phyloP scores from a whole-genome alignment of 495 filamentous ascomycete species.

The Neurospora terricola region DNA sequence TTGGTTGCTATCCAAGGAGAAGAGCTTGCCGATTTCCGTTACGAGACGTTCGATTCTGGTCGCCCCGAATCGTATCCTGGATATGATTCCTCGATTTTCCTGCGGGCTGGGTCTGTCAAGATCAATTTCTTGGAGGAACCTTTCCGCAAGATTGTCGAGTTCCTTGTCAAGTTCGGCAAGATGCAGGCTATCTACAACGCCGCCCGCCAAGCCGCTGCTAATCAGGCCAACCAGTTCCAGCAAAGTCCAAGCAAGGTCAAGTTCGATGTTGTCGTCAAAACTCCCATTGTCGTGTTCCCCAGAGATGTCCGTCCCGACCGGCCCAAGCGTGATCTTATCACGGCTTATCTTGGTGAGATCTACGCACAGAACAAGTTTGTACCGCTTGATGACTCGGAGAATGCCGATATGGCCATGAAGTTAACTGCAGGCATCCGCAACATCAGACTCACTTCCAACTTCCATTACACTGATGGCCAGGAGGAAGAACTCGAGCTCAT shows the following conservation, averaged over 20 bases:
- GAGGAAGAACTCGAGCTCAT: slow-evolving; percentile 90
- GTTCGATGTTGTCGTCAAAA: slow-evolving; percentile 87
- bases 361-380: slow-evolving; percentile 91
- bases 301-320: slow-evolving; percentile 51
- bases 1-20: slow-evolving; percentile 90
- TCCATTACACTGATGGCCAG: slow-evolving; percentile 63
- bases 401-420: slow-evolving; percentile 70
- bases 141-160: slow-evolving; percentile 96
- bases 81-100: slow-evolving; percentile 84
- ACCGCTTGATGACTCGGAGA: slow-evolving; percentile 61
- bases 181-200: slow-evolving; percentile 99
- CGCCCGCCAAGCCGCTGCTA: slow-evolving; percentile 87
- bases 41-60: slow-evolving; percentile 83
- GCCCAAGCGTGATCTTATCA: slow-evolving; percentile 64
- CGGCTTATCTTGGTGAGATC: slow-evolving; percentile 91
- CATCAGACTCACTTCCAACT: slow-evolving; percentile 78
- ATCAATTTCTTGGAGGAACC: slow-evolving; percentile 94
- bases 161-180: slow-evolving; percentile 94
- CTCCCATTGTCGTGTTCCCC: slow-evolving; percentile 92
- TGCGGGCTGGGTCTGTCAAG: slow-evolving; percentile 88
- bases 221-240: slow-evolving; percentile 86
- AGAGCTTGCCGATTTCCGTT: slow-evolving; percentile 94
- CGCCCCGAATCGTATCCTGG: slow-evolving; percentile 66
- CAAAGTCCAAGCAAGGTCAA: slow-evolving; percentile 81
- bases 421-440: slow-evolving; percentile 86